Conservation (phyloP, 2,329 filamentous ascomycete species). For the Sphaerulina musiva region DNA sequence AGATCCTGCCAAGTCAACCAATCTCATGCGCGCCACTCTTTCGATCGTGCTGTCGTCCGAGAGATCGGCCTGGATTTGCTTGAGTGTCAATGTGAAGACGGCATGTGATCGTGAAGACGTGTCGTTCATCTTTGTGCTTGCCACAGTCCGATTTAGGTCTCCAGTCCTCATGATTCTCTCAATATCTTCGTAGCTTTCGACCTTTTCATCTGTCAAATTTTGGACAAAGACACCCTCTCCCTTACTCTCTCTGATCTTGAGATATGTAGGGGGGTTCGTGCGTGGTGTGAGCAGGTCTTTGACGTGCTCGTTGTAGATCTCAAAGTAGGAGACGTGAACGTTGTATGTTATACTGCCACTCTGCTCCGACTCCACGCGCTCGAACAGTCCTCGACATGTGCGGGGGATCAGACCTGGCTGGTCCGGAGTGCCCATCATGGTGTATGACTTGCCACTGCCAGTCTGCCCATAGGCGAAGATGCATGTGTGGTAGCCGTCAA, state of each 20-base stretch:
- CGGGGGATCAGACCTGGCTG: slow-evolving; percentile 87
- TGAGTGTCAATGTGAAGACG: slow-evolving; percentile 95
- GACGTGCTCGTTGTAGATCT: slow-evolving; percentile 99
- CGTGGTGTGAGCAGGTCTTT: slow-evolving; percentile 82
- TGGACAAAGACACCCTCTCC: slow-evolving; percentile 95
- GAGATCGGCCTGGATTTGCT: slow-evolving; percentile 96
- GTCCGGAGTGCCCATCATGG: slow-evolving; percentile 85
- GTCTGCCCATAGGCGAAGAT: slow-evolving; percentile 99
- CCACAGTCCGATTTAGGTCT: slow-evolving; percentile 78
- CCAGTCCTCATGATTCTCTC: slow-evolving; percentile 85
- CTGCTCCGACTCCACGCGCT: slow-evolving; percentile 79
- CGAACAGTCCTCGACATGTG: slow-evolving; percentile 92
- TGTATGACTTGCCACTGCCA: slow-evolving; percentile 95
- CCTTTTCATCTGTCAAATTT: slow-evolving; percentile 87
- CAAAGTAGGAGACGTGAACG: slow-evolving; percentile 95
- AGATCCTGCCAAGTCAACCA: slow-evolving; percentile 91
- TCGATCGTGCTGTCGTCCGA: slow-evolving; percentile 97
- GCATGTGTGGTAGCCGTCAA: slow-evolving; percentile 97
- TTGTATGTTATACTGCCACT: slow-evolving; percentile 92
- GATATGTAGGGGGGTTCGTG: slow-evolving; percentile 75
- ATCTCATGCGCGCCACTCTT: slow-evolving; percentile 81
- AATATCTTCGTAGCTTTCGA: slow-evolving; percentile 79
- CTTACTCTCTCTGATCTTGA: slow-evolving; percentile 94
- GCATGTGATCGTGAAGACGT: slow-evolving; percentile 93
- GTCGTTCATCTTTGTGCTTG: slow-evolving; percentile 99